Evolutionary conservation across 1,139 yeast species (phyloP), one percentile per base, ranked within the genome.

Genomic region (Suhomyces terraborum): DNA sequence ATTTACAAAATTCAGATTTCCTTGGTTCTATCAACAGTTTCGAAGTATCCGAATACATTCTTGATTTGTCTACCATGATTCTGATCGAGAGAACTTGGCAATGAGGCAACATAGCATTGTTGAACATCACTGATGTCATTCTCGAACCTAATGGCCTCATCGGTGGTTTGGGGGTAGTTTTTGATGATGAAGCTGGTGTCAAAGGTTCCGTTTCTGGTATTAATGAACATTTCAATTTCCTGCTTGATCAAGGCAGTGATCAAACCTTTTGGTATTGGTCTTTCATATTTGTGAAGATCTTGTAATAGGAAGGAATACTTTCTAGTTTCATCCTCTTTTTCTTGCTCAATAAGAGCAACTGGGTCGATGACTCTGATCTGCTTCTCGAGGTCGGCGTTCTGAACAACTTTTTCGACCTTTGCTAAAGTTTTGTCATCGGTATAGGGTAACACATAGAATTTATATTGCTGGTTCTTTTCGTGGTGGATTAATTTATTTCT

Each of bases 111-210:
- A 17, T 76, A 46, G 48, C 75, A 64, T 35, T 67, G 66, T 35
- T 66, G 65, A 26, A 77, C 64, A 25, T 69, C 70, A 2, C 80
- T 69, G 36, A 79, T 66, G 46, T 78, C 82, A 49, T 77, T 79
- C 56, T 79, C 84, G 51, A 79, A 79, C 51, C 76, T 79, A 43
- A 81, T 77, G 8, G 87, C 86, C 48, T 82, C 88, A 34, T 73
- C 75, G 27, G 84, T 73, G 17, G 69, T 64, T 47, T 69, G 76
- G 4, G 88, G 88, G 51, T 78, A 82, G 53, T 80, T 76, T 26
- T 70, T 58, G 38, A 79, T 54, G 3, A 81, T 53, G 36, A 77
- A 70, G 32, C 73, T 67, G 13, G 77, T 71, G 36, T 69, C 73
- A 40, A 65, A 64, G 16, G 67, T 67, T 2, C 77, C 75, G 16